Evolutionary conservation across 768 basidiomycete species (phyloP), one percentile per base, ranked within the genome.

Genomic region (Boletus coccyginus): DNA sequence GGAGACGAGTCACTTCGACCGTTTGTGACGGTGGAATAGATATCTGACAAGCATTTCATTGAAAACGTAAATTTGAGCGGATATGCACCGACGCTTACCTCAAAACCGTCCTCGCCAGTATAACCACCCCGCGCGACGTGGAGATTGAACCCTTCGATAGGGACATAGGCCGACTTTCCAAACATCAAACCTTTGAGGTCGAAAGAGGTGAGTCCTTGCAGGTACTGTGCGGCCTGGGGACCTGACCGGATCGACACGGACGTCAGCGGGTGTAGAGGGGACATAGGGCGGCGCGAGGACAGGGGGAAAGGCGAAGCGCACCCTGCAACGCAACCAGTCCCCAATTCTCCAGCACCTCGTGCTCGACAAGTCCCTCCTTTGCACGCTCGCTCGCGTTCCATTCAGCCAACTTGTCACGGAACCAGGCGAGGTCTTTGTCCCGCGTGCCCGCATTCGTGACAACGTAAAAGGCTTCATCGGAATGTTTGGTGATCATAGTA

Each of bases 31-130:
- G 91, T 1, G 92, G 92, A 41, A 96, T 87, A 5, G 93, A 96
- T 59, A 98, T 93, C 93, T 92, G 62, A 6, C 40, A 29, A 17
- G 32, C 2, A 14, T 14, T n/a, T 45, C 16, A 27, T 57, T 39
- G 21, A 36, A 14, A 10, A 5, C 8, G 7, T 33, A 7, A 0
- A 43, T 27, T 16, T 11, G 7, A 39, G 31, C 9, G 10, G 19
- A 35, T 32, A 16, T 33, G 17, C n/a, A 36, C 40, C 29, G 11
- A 21, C 10, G 6, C 45, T 33, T 27, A 86, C 94, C 80, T 99
- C 97, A 62, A 99, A 98, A 0, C 97, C 97, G 71, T 99, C 97
- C 74, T 99, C 97, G 12, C 97, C 97, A 0, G 97, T 98, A 74
- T 99, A 99, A 6, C 97, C 97, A 31, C 94, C 92, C 16, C 97